These are phyloP conservation scores for Begonia peltatifolia DNA, from an alignment of 306 rosid genomes.

Conservation along the genomic window DNA sequence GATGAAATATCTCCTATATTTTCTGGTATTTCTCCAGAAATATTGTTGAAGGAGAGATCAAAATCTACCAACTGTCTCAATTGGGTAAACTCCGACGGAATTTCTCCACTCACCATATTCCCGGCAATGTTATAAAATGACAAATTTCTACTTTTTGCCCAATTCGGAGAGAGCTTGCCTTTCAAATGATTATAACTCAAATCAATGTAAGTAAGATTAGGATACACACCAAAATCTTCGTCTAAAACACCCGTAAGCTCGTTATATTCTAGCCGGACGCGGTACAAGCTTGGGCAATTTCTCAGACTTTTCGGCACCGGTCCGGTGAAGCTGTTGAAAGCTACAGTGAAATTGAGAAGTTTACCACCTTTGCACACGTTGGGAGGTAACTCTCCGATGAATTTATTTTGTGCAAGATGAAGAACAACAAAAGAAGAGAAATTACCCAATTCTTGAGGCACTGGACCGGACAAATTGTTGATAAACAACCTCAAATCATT, in stretches of 20 bases:
- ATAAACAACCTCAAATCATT: conserved; percentile 15
- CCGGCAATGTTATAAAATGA: conserved; percentile 21
- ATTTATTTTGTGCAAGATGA: conserved; percentile 40
- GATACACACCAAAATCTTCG: conserved; percentile 39
- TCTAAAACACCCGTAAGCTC: conserved; percentile 25
- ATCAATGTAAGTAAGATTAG: conserved; percentile 36
- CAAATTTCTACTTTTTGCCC: conserved; percentile 34
- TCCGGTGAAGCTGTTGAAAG: conserved; percentile 33
- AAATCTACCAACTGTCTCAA: conserved; percentile 18
- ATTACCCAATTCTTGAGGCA: conserved; percentile 37
- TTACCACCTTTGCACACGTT: conserved; percentile 29
- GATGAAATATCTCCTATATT: conserved; percentile 20
- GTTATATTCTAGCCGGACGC: conserved; percentile 35
- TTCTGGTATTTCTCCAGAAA: conserved; percentile 33
- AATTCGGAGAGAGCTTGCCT: conserved; percentile 27
- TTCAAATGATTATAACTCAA: conserved; percentile 30
- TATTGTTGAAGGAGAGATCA: conserved; percentile 29
- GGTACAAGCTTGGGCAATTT: conserved; percentile 24
- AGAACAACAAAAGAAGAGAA: conserved; percentile 26
- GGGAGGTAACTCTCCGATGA: conserved; percentile 38
- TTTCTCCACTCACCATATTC: conserved; percentile 24
- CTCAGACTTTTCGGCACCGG: conserved; percentile 31
- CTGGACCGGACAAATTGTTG: conserved; percentile 26
- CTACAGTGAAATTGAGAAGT: conserved; percentile 34
- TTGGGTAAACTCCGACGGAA: conserved; percentile 27